phyloP scores from a whole-genome alignment of 768 basidiomycete genomes.

The Lactarius evosmus region DNA sequence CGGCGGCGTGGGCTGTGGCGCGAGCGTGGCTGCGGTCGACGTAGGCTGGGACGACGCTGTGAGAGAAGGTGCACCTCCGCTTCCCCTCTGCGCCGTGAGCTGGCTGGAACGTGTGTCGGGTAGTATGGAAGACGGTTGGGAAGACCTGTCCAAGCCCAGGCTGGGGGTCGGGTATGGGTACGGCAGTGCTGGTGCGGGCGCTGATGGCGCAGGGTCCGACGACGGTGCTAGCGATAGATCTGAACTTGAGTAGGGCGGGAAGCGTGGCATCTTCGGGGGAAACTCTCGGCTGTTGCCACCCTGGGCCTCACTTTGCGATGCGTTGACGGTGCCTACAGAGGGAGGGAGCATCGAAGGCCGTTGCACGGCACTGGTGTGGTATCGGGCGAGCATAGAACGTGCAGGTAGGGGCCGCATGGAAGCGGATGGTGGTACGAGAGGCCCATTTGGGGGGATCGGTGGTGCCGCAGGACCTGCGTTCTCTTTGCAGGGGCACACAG shows the following conservation, averaged over 20 bases:
- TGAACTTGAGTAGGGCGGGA: constrained; percentile 14
- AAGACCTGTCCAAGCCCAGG: not conserved
- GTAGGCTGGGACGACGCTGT: constrained; percentile 21
- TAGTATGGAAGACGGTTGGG: not conserved
- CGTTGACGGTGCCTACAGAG: not conserved
- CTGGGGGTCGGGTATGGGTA: not conserved
- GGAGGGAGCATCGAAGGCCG: constrained; percentile 11
- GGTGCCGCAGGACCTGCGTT: constrained; percentile 39
- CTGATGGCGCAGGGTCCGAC: not conserved
- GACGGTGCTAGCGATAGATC: constrained; percentile 16
- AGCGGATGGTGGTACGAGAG: constrained; percentile 24
- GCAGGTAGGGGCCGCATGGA: constrained; percentile 1
- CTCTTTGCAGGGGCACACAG: constrained; percentile 72
- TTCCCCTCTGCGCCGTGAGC: not conserved
- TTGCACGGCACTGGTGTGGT: constrained; percentile 2
- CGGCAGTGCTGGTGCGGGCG: not conserved
- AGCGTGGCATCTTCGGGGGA: not conserved
- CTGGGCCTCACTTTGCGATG: not conserved
- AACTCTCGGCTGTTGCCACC: constrained; percentile 1
- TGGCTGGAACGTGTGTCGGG: constrained; percentile 6
- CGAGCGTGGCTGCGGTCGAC: constrained; percentile 7
- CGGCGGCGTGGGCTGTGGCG: constrained; percentile 15
- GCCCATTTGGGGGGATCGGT: constrained; percentile 26
- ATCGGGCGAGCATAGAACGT: not conserved
- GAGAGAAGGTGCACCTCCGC: constrained; percentile 1